Percentiles rank a stretch among this genome's conserved stretches.
These are phyloP conservation scores for Barnettozyma botsteinii DNA, from an alignment of 805 yeast species.

Conservation along the genomic window DNA sequence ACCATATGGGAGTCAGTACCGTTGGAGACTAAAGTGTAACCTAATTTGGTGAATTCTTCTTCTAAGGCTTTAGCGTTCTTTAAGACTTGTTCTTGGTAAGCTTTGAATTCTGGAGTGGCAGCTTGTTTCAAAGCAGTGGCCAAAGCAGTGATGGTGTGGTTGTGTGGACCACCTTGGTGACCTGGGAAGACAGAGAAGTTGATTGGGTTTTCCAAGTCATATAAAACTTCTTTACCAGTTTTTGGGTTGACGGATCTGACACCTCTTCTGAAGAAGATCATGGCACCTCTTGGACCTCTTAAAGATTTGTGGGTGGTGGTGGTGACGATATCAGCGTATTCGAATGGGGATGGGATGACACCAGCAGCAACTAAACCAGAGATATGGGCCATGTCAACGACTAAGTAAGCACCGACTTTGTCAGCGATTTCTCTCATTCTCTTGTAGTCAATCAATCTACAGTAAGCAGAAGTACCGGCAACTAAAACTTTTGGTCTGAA, in stretches of 20 bases:
- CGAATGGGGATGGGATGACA: slow-evolving; percentile 89
- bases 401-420: slow-evolving; percentile 85
- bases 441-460: slow-evolving; percentile 83
- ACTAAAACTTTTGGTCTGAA: slow-evolving; percentile 93
- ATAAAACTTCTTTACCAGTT: slow-evolving; percentile 77
- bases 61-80: slow-evolving; percentile 79
- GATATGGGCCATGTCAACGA: slow-evolving; percentile 97
- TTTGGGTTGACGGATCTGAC: slow-evolving; percentile 66
- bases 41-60: slow-evolving; percentile 53
- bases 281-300: slow-evolving; percentile 98
- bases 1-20: slow-evolving; percentile 96
- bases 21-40: slow-evolving; percentile 73
- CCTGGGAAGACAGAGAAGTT: slow-evolving; percentile 98
- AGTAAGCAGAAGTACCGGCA: slow-evolving; percentile 97
- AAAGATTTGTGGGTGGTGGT: slow-evolving; percentile 97
- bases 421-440: slow-evolving; percentile 89
- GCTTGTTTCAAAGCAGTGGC: slow-evolving; percentile 96
- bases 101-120: slow-evolving; percentile 76
- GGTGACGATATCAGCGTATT: slow-evolving; percentile 91
- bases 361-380: slow-evolving; percentile 95
- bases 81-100: slow-evolving; percentile 79
- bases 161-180: slow-evolving; percentile 99
- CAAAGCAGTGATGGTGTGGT: slow-evolving; percentile 93
- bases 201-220: slow-evolving; percentile 86
- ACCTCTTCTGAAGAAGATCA: slow-evolving; percentile 96